phyloP scores from a whole-genome alignment of 148 eudicot genomes.

The Rhododendron henanense region DNA sequence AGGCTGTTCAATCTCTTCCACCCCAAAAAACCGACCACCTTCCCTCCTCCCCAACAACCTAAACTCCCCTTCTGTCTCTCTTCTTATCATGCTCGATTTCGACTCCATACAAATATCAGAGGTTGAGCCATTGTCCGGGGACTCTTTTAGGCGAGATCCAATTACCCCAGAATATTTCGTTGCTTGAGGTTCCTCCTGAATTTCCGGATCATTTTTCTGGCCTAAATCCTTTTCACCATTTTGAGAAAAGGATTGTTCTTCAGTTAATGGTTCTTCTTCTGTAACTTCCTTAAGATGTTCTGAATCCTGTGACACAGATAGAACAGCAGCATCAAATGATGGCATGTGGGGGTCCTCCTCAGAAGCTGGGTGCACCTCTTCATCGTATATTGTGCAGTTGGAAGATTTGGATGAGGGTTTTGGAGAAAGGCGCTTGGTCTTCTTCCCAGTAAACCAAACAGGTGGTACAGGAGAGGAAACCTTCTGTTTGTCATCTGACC shows the following conservation, averaged over 20 bases:
- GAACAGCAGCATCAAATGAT: constrained; percentile 86
- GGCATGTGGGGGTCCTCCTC: constrained; percentile 43
- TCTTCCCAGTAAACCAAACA: constrained; percentile 58
- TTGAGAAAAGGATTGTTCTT: constrained; percentile 16
- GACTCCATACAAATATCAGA: constrained; percentile 46
- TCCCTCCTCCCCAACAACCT: constrained; percentile 86
- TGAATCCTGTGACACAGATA: constrained; percentile 64
- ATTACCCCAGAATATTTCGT: constrained; percentile 24
- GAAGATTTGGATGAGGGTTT: constrained; percentile 39
- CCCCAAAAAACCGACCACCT: constrained; percentile 64
- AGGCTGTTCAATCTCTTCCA: constrained; percentile 56
- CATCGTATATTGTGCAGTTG: constrained; percentile 52
- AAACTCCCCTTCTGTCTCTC: constrained; percentile 96
- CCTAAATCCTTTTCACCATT: constrained; percentile 15
- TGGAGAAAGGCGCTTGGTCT: constrained; percentile 55
- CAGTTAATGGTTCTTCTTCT: constrained; percentile 37
- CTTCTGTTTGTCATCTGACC: constrained; percentile 56
- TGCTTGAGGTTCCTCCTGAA: constrained; percentile 61
- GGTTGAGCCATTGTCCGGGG: constrained; percentile 25
- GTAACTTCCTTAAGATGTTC: constrained; percentile 47
- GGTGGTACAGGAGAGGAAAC: constrained; percentile 59
- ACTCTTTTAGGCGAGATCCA: constrained; percentile 19
- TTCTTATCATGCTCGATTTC: constrained; percentile 78
- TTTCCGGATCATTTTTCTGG: constrained; percentile 37
- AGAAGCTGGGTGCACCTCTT: constrained; percentile 13